A percentile compares a stretch with the other conserved stretches of the same genome.
Conservation (phyloP, 1,139 yeast genomes). For the Taiozyma sp. region DNA sequence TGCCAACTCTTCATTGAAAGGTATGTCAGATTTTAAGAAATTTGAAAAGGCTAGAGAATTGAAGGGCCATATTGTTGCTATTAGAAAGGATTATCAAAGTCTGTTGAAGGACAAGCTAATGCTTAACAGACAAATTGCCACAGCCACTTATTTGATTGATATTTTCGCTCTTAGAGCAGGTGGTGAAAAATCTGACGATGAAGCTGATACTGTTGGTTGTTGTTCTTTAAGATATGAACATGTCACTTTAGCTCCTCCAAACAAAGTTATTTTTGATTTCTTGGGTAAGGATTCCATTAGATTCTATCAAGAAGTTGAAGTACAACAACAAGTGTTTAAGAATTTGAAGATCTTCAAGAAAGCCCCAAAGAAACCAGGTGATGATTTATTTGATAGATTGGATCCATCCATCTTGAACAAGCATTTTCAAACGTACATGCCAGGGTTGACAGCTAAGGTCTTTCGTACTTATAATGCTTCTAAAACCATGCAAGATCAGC, state of each 20-base stretch:
- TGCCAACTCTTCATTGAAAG: constrained; percentile 86
- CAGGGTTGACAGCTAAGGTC: constrained; percentile 92
- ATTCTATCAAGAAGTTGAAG: constrained; percentile 89
- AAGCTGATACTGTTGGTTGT: constrained; percentile 98
- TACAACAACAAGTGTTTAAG: constrained; percentile 84
- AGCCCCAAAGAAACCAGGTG: constrained; percentile 85
- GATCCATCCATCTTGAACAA: constrained; percentile 81
- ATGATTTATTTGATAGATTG: constrained; percentile 85
- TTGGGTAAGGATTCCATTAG: constrained; percentile 95
- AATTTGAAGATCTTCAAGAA: constrained; percentile 84
- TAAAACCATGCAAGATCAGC: constrained; percentile 92
- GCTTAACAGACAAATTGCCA: constrained; percentile 90
- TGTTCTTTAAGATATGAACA: constrained; percentile 92
- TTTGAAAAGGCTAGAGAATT: constrained; percentile 91
- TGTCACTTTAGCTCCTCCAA: constrained; percentile 80
- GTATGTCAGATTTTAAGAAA: constrained; percentile 85
- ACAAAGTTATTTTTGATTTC: constrained; percentile 86
- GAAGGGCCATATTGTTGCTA: constrained; percentile 63
- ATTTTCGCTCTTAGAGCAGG: constrained; percentile 97
- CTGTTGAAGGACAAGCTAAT: constrained; percentile 71
- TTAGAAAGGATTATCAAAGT: constrained; percentile 70
- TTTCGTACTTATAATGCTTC: constrained; percentile 98
- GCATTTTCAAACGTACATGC: constrained; percentile 85
- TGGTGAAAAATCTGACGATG: constrained; percentile 96
- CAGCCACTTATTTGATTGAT: constrained; percentile 91